These are phyloP conservation scores for Mortierella sp. DNA, from an alignment of 371 early-diverging fungal genomes.

Conservation along the genomic window DNA sequence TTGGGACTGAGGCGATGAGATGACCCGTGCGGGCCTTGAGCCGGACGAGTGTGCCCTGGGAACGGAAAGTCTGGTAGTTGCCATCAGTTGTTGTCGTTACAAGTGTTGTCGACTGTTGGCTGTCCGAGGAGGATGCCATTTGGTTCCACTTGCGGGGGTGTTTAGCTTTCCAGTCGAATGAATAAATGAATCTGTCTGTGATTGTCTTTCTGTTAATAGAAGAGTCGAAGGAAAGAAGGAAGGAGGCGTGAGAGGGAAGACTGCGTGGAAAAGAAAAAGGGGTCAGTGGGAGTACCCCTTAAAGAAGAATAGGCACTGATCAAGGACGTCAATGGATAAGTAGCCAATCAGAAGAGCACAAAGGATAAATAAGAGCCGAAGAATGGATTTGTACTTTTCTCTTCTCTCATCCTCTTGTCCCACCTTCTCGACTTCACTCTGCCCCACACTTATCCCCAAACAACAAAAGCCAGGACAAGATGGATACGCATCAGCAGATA, in stretches of 20 bases:
- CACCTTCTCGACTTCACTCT: not conserved
- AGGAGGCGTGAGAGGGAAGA: not conserved
- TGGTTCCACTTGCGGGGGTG: not conserved
- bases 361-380: not conserved
- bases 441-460: not conserved
- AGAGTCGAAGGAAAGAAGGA: not conserved
- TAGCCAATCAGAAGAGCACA: not conserved
- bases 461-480: no score
- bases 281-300: not conserved
- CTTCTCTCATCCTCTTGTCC: not conserved
- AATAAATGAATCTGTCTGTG: not conserved
- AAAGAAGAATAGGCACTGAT: not conserved
- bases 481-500: not conserved
- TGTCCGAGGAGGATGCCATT: slow-evolving; percentile 12
- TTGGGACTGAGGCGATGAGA: not conserved
- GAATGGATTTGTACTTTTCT: not conserved
- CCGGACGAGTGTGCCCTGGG: not conserved
- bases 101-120: not conserved
- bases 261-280: not conserved
- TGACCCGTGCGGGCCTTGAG: not conserved
- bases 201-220: not conserved
- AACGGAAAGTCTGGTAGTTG: slow-evolving; percentile 3
- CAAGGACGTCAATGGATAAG: not conserved
- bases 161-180: no score
- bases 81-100: not conserved